Conservation (phyloP, 2,329 filamentous ascomycete species). For the Tolypocladium tropicale region DNA sequence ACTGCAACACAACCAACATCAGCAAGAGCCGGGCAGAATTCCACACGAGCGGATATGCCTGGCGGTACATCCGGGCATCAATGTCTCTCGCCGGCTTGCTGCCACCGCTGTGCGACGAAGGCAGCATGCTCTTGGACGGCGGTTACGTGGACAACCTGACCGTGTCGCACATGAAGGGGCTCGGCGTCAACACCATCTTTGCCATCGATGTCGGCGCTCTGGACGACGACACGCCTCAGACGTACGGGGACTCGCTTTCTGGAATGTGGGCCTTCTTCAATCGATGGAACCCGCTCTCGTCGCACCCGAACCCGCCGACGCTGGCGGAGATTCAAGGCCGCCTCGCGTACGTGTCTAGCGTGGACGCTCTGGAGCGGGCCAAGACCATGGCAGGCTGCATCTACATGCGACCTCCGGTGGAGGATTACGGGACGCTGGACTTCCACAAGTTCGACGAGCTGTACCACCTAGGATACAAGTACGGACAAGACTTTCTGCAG, state of each 20-base stretch:
- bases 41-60: slow-evolving; percentile 93
- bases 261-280: slow-evolving; percentile 94
- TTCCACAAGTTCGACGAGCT: slow-evolving; percentile 98
- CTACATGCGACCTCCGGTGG: slow-evolving; percentile 94
- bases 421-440: slow-evolving; percentile 86
- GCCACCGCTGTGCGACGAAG: slow-evolving; percentile 91
- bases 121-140: slow-evolving; percentile 90
- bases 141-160: slow-evolving; percentile 97
- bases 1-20: slow-evolving; percentile 99
- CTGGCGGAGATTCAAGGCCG: slow-evolving; percentile 92
- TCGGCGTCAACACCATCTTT: slow-evolving; percentile 90
- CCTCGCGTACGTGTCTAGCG: slow-evolving; percentile 87
- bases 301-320: slow-evolving; percentile 83
- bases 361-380: slow-evolving; percentile 87
- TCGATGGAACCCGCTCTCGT: slow-evolving; percentile 92
- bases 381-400: slow-evolving; percentile 85
- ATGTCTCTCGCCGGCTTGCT: slow-evolving; percentile 93
- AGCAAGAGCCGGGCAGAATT: slow-evolving; percentile 86
- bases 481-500: slow-evolving; percentile 69
- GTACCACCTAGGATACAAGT: slow-evolving; percentile 79
- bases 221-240: slow-evolving; percentile 85
- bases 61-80: slow-evolving; percentile 91
- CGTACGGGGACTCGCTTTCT: slow-evolving; percentile 87
- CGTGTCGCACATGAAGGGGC: slow-evolving; percentile 90
- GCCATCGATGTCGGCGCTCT: slow-evolving; percentile 89